phyloP scores from a whole-genome alignment of 441 rosid genomes.

The Raphanus hybrid region DNA sequence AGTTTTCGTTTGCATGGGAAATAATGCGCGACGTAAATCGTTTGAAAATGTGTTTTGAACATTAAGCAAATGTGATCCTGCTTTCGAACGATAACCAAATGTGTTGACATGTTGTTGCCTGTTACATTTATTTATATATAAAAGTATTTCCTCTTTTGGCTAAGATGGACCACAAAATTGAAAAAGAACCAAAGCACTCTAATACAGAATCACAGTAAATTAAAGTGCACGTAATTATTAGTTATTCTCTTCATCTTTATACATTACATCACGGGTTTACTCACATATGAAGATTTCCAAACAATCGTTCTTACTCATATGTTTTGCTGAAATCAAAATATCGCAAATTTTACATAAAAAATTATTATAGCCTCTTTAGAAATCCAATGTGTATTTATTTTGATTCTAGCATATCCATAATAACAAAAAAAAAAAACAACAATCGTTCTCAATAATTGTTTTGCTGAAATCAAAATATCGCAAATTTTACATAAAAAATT shows the following conservation, averaged over 20 bases:
- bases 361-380: too few relatives aligned
- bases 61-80: slow-evolving; percentile 3
- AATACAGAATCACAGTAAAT: slow-evolving; percentile 41
- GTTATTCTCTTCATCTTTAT: not conserved
- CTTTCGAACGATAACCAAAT: slow-evolving; percentile 22
- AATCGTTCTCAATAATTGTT: not conserved
- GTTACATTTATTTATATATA: slow-evolving; percentile 7
- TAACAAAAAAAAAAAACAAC: too few relatives aligned
- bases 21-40: slow-evolving; percentile 35
- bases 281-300: slow-evolving; percentile 18
- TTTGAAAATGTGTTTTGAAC: slow-evolving; percentile 31
- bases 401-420: too few relatives aligned
- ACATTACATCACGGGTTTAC: slow-evolving; percentile 34
- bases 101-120: not conserved
- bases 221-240: slow-evolving; percentile 39
- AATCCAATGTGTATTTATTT: too few relatives aligned
- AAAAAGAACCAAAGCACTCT: slow-evolving; percentile 35
- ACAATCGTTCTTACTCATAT: not conserved
- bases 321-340: not conserved
- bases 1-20: slow-evolving; percentile 40
- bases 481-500: too few relatives aligned
- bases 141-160: slow-evolving; percentile 45
- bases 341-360: too few relatives aligned
- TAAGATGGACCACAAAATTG: slow-evolving; percentile 37
- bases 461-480: not conserved